Evolutionary conservation across 192 early-diverging fungal species (phyloP).

Genomic region (Phycomyces blakesleeanus): DNA sequence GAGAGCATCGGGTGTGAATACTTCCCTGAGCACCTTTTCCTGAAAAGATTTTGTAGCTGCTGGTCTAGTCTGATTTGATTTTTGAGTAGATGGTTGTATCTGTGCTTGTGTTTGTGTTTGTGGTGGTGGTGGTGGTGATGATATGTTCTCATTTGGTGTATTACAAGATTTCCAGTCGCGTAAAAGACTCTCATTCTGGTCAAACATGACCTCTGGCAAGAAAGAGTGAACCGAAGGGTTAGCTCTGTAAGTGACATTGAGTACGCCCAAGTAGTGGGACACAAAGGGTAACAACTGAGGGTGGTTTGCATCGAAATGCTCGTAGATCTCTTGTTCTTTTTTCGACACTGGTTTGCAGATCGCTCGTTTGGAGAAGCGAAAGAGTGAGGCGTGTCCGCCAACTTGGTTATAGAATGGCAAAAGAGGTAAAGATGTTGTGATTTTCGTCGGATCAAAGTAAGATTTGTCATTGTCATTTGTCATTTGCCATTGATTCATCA

Average conservation of each 20-base stretch:
- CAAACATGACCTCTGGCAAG: slow-evolving; percentile 80
- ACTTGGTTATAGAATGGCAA: slow-evolving; percentile 80
- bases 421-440: slow-evolving; percentile 53
- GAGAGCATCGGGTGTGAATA: slow-evolving; percentile 82
- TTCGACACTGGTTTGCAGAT: slow-evolving; percentile 91
- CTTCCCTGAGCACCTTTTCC: slow-evolving; percentile 87
- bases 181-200: slow-evolving; percentile 89
- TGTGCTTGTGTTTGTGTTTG: too few species aligned
- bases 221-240: slow-evolving; percentile 21
- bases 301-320: slow-evolving; percentile 70
- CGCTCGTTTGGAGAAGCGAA: slow-evolving; percentile 93
- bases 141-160: slow-evolving; percentile 21
- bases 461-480: background rate
- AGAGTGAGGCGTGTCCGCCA: slow-evolving; percentile 92
- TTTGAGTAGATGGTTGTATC: background rate
- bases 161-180: slow-evolving; percentile 47
- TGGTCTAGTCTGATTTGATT: background rate
- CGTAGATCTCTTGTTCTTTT: slow-evolving; percentile 87
- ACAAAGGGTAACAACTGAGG: slow-evolving; percentile 85
- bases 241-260: slow-evolving; percentile 84
- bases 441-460: slow-evolving; percentile 29
- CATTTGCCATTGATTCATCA: background rate
- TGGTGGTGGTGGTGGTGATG: too few species aligned
- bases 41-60: slow-evolving; percentile 33
- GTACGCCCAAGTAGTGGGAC: slow-evolving; percentile 89